Base-by-base conservation (phyloP, 805 yeast species). In the Yarrowia hollandica region DNA sequence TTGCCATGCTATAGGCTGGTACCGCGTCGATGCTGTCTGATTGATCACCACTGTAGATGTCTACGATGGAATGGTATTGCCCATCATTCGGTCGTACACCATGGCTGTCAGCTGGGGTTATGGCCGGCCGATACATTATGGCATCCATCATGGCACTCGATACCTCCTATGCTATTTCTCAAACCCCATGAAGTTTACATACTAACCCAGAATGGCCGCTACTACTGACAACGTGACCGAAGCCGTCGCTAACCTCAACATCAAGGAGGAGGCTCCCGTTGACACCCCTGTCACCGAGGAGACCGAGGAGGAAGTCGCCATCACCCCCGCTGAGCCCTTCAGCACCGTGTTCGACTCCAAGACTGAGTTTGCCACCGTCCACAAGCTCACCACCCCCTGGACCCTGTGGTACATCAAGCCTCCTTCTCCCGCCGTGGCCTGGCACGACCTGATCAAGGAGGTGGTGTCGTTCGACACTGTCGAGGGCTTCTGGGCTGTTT, bases 401-500 rank as follows among this genome's bases (percentile, higher is more conserved):
- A 90, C 98, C 19, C 81, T 92, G 70, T 92, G 99, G 99, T 94
- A 90, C 80, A 88, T 96, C 62, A 90, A 90, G 77, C 98, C 99
- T 62, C 85, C 89, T 62, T 82, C 84, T 62, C 87, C 84, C 69
- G 79, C 78, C 64, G 62, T 64, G 31, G 77, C 77, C 65, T 92
- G 98, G 98, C 82, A 89, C 59, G 96, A 91, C 69, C 80, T 90
- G 65, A 80, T 94, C 70, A 90, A 90, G 77, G 95, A 96, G 60
- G 95, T 94, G 55, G 92, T 90, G 66, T 83, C 95, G 21, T 90
- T 94, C 68, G 81, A 84, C 59, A 84, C 96, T n/a, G 98, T 94
- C 56, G 99, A 94, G 78, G 97, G 92, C 74, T 94, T 94, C 78
- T 94, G 99, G 99, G 99, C 98, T 22, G 86, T 92, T 65, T 88